Conservation (phyloP, 768 basidiomycete genomes). For the Tulasnella sp. region DNA sequence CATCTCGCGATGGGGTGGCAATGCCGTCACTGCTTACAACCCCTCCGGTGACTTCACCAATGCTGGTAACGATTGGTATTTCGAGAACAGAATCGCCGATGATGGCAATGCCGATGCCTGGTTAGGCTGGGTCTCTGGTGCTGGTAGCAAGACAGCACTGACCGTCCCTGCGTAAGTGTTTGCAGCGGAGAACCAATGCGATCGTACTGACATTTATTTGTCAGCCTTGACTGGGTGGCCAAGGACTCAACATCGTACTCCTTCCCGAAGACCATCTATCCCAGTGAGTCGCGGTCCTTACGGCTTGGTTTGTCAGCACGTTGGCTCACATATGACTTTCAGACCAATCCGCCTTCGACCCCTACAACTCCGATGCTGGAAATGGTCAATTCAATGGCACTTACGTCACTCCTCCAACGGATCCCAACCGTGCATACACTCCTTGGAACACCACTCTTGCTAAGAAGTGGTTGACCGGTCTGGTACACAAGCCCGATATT, state of each 20-base stretch:
- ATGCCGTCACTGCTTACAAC: constrained; percentile 20
- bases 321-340: background rate
- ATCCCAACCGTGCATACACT: constrained; percentile 37
- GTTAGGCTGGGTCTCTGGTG: constrained; percentile 42
- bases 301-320: background rate
- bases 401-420: constrained; percentile 34
- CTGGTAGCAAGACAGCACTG: constrained; percentile 39
- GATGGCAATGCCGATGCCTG: constrained; percentile 39
- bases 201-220: background rate
- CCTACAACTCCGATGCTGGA: constrained; percentile 44
- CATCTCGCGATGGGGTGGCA: constrained; percentile 47
- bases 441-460: constrained; percentile 44
- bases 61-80: constrained; percentile 42
- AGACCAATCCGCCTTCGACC: constrained; percentile 43
- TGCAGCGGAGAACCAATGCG: no score
- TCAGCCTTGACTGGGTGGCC: constrained; percentile 49
- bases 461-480: constrained; percentile 39
- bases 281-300: constrained; percentile 30
- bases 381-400: constrained; percentile 46
- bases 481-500: constrained; percentile 43
- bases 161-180: constrained; percentile 49
- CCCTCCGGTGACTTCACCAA: constrained; percentile 16
- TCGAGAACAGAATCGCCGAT: constrained; percentile 44
- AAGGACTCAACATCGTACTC: constrained; percentile 49
- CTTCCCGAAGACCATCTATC: constrained; percentile 40